These are phyloP conservation scores for Cyberlindnera samutprakarnensis DNA, from an alignment of 805 yeast genomes.

Conservation along the genomic window DNA sequence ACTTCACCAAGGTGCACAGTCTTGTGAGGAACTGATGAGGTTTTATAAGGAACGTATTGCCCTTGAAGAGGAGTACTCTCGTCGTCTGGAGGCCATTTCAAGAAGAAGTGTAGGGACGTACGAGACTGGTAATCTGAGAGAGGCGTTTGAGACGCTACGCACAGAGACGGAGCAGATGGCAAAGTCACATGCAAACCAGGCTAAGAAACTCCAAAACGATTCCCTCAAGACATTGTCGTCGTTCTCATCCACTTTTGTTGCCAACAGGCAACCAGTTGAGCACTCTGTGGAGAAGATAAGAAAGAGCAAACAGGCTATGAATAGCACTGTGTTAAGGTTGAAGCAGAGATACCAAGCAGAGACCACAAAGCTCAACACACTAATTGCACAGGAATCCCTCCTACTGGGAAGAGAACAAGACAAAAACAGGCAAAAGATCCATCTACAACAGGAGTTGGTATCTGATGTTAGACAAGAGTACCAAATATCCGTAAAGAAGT, in stretches of 20 bases:
- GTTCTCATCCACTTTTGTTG: conserved; percentile 44
- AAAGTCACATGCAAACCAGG: conserved; percentile 44
- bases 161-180: conserved; percentile 54
- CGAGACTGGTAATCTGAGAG: conserved; percentile 53
- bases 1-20: conserved; percentile 50
- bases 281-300: conserved; percentile 47
- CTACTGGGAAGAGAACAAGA: conserved; percentile 71
- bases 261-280: conserved; percentile 50
- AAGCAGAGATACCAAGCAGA: conserved; percentile 48
- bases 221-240: conserved; percentile 44
- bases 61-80: conserved; percentile 69
- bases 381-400: conserved; percentile 53
- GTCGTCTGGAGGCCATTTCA: conserved; percentile 44
- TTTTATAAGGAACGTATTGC: conserved; percentile 49
- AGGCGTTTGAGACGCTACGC: conserved; percentile 51
- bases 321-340: conserved; percentile 28
- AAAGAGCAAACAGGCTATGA: conserved; percentile 34
- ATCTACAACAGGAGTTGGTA: conserved; percentile 37
- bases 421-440: conserved; percentile 47
- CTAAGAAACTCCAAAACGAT: conserved; percentile 43
- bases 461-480: conserved; percentile 44
- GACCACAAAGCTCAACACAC: conserved; percentile 50
- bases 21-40: conserved; percentile 41
- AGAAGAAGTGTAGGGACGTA: conserved; percentile 43
- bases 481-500: conserved; percentile 43